phyloP scores from a whole-genome alignment of 2,329 filamentous ascomycete genomes.

The Alternaria arbusti region DNA sequence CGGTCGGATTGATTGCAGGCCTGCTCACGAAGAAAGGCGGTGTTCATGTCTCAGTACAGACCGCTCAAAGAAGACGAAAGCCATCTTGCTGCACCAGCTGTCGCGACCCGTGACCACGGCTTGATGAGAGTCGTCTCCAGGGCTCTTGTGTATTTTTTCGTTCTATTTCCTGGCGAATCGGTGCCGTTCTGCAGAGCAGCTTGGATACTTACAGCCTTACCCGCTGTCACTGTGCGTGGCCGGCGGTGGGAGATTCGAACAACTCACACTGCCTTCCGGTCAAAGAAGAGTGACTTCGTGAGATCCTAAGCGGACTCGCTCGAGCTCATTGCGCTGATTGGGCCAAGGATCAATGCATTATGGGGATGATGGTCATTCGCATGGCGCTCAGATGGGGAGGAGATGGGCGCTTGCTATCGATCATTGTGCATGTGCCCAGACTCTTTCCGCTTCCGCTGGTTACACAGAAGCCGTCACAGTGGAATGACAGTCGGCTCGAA shows the following conservation, averaged over 20 bases:
- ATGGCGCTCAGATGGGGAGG: conserved; percentile 14
- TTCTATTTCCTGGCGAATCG: conserved; percentile 11
- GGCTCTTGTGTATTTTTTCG: conserved; percentile 22
- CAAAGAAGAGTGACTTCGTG: conserved; percentile 15
- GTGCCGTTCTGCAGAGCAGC: conserved; percentile 14
- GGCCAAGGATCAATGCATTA: conserved; percentile 5
- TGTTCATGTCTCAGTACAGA: conserved; percentile 39
- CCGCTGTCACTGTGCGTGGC: conserved; percentile 28
- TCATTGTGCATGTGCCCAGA: conserved; percentile 7
- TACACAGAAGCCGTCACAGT: conserved; percentile 30
- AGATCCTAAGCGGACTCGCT: conserved; percentile 1
- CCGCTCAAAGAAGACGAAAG: conserved; percentile 29
- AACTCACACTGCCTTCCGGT: conserved; percentile 30
- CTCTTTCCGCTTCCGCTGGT: conserved; percentile 27
- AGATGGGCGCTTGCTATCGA: conserved; percentile 10
- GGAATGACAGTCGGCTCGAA: conserved; percentile 20
- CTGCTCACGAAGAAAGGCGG: conserved; percentile 17
- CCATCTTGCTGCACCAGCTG: conserved; percentile 30
- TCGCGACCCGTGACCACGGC: conserved; percentile 19
- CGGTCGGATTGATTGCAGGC: conserved; percentile 18
- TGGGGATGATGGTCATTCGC: conserved; percentile 21
- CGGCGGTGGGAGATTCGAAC: conserved; percentile 41
- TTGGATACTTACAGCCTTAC: conserved; percentile 14
- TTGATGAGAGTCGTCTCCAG: conserved; percentile 8
- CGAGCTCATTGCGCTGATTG: conserved; percentile 5